Conservation (phyloP, 345 rosid genomes). For the Hypericum perforatum region DNA sequence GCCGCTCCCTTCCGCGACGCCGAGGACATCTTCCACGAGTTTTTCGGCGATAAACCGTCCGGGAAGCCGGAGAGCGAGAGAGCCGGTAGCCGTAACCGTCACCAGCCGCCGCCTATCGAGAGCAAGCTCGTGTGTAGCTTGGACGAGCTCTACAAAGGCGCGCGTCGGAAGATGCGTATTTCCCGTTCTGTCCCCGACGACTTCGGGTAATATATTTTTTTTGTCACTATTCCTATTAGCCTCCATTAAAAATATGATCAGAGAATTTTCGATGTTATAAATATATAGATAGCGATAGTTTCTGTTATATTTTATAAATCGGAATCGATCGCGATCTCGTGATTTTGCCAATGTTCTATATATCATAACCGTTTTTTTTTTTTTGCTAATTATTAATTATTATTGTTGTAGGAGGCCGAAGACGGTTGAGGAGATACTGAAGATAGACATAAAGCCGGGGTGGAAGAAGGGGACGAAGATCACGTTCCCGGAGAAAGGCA, state of each 20-base stretch:
- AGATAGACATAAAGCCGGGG: slow-evolving; percentile 23
- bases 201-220: slow-evolving; percentile 14
- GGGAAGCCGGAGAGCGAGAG: slow-evolving; percentile 21
- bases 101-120: slow-evolving; percentile 15
- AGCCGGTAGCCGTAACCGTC: slow-evolving; percentile 9
- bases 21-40: slow-evolving; percentile 59
- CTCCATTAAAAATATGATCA: not conserved
- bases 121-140: not conserved
- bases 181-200: slow-evolving; percentile 22
- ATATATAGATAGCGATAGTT: not conserved
- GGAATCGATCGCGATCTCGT: not conserved
- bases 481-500: slow-evolving; percentile 30
- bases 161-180: slow-evolving; percentile 16
- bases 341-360: no score
- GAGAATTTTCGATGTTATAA: not conserved
- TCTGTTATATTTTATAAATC: not conserved
- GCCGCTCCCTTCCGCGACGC: slow-evolving; percentile 38
- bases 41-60: slow-evolving; percentile 24
- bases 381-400: not conserved
- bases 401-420: no score
- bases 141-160: slow-evolving; percentile 12
- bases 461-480: slow-evolving; percentile 31
- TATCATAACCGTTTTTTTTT: not conserved
- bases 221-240: not conserved
- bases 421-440: not conserved